phyloP scores from a whole-genome alignment of 257 asterid species.

The Solanum lycopersicoides region DNA sequence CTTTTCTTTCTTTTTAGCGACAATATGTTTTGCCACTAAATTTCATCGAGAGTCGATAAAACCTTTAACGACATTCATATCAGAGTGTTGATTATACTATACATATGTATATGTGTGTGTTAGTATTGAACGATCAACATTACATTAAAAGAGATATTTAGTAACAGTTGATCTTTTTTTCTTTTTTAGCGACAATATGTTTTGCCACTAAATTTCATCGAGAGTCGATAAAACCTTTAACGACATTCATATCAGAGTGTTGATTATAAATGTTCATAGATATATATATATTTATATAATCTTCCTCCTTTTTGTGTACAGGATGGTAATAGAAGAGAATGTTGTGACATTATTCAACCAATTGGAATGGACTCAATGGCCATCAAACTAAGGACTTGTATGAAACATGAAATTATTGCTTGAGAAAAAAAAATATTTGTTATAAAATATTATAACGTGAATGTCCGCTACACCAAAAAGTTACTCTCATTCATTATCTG shows the following conservation, averaged over 20 bases:
- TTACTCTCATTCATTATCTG: no score
- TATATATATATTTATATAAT: not conserved
- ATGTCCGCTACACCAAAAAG: no score
- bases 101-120: not conserved
- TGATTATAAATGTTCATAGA: no score
- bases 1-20: no score
- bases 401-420: not conserved
- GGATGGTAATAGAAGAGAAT: slow-evolving; percentile 21
- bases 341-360: slow-evolving; percentile 13
- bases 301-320: not conserved
- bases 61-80: no score
- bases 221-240: no score
- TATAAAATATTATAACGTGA: no score
- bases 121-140: not conserved
- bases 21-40: no score
- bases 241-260: no score
- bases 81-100: not conserved
- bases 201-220: no score
- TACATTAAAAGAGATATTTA: not conserved
- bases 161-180: not conserved
- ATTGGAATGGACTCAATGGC: slow-evolving; percentile 9
- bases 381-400: slow-evolving; percentile 12
- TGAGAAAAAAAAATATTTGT: not conserved
- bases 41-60: no score
- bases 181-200: no score